Conservation (phyloP, 192 early-diverging fungal species). For the Rhizophagus clarus region DNA sequence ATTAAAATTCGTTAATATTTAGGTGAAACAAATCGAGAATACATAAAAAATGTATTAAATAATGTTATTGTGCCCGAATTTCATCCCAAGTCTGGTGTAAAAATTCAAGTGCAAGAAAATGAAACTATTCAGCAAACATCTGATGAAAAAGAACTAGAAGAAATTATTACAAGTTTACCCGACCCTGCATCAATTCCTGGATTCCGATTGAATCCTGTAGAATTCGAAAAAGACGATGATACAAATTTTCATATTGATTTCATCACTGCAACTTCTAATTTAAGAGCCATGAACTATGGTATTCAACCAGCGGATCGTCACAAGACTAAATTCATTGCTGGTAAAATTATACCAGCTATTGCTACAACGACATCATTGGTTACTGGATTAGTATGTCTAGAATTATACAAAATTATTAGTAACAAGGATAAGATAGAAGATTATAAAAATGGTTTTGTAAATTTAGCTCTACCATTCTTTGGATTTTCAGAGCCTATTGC, state of each 20-base stretch:
- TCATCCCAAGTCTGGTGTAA: conserved; percentile 88
- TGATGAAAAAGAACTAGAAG: conserved; percentile 65
- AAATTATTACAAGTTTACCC: conserved; percentile 68
- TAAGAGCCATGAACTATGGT: conserved; percentile 85
- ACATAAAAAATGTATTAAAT: conserved; percentile 63
- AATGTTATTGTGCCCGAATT: conserved; percentile 79
- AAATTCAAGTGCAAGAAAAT: conserved; percentile 93
- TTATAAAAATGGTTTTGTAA: conserved; percentile 99
- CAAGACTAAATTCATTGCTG: conserved; percentile 88
- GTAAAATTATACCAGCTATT: conserved; percentile 28
- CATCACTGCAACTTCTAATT: conserved; percentile 92
- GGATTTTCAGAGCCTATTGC: conserved; percentile 98
- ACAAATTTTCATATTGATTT: conserved; percentile 69
- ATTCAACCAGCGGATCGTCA: conserved; percentile 54
- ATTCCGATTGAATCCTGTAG: conserved; percentile 84
- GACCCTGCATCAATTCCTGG: conserved; percentile 77
- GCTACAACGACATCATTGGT: conserved; percentile 84
- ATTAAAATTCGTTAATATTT: conserved; percentile 56
- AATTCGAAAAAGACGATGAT: conserved; percentile 84
- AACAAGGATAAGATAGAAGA: conserved; percentile 69
- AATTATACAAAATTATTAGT: conserved; percentile 88
- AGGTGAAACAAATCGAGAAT: conserved; percentile 65
- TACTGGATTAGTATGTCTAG: conserved; percentile 95
- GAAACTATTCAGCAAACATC: conserved; percentile 62
- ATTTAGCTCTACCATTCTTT: conserved; percentile 98